These are phyloP conservation scores for Sphagnum tenellum DNA, from an alignment of 225 moss, liverwort and hornwort species.

Conservation along the genomic window DNA sequence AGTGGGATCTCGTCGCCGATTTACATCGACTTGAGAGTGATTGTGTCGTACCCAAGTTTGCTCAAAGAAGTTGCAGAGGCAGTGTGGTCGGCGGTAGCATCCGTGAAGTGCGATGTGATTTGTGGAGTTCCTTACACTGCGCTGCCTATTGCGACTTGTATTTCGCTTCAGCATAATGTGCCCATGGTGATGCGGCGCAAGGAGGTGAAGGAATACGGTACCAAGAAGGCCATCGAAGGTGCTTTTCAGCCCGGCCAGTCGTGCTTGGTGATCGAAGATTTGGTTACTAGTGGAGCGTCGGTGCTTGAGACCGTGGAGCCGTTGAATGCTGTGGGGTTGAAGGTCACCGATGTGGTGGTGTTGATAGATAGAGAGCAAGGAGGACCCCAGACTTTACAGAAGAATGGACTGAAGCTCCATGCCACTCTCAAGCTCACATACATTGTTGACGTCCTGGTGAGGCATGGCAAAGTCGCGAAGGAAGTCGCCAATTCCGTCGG, in stretches of 20 bases:
- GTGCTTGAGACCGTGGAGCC: conserved; percentile 84
- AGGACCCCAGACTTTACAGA: conserved; percentile 47
- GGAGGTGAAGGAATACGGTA: conserved; percentile 96
- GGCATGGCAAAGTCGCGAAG: conserved; percentile 55
- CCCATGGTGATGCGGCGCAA: conserved; percentile 96
- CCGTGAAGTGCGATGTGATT: conserved; percentile 62
- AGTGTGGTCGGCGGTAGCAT: conserved; percentile 47
- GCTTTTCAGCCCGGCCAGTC: conserved; percentile 66
- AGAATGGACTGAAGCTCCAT: conserved; percentile 64
- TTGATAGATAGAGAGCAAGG: conserved; percentile 82
- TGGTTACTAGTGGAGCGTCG: conserved; percentile 90
- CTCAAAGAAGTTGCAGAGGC: conserved; percentile 62
- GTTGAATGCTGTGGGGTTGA: conserved; percentile 47
- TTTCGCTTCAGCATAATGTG: conserved; percentile 61
- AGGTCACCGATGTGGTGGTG: conserved; percentile 79
- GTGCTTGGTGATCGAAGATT: conserved; percentile 84
- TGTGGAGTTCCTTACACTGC: conserved; percentile 96
- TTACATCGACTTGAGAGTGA: conserved; percentile 81
- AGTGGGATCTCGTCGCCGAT: conserved; percentile 75
- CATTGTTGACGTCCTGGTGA: conserved; percentile 70
- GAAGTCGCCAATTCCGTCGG: conserved; percentile 54
- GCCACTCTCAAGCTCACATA: conserved; percentile 63
- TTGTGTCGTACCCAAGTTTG: conserved; percentile 72
- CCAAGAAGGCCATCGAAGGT: conserved; percentile 93
- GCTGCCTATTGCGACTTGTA: conserved; percentile 80